phyloP scores from a whole-genome alignment of 108 stramenopile species.

The Skeletonema grethae region DNA sequence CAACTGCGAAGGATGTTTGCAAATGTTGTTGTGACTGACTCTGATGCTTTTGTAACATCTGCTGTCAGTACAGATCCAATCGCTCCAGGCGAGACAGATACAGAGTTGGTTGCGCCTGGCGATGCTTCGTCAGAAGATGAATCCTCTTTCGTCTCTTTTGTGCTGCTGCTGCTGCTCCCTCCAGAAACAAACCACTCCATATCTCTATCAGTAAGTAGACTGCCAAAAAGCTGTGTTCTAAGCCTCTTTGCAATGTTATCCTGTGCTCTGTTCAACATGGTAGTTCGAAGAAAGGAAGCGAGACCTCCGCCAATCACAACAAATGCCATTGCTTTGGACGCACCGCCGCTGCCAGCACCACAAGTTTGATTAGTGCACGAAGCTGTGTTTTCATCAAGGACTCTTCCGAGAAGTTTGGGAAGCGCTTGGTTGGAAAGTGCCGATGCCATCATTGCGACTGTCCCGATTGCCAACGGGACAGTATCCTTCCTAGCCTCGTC shows the following conservation, averaged over 20 bases:
- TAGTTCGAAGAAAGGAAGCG: slow-evolving; percentile 78
- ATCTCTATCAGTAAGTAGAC: slow-evolving; percentile 57
- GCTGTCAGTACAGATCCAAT: slow-evolving; percentile 73
- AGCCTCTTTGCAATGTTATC: slow-evolving; percentile 73
- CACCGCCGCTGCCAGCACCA: slow-evolving; percentile 14
- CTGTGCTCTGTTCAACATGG: slow-evolving; percentile 69
- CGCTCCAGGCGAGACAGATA: slow-evolving; percentile 64
- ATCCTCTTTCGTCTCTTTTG: slow-evolving; percentile 13
- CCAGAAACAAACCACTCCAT: slow-evolving; percentile 82
- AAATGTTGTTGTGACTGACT: slow-evolving; percentile 67
- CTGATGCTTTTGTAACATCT: slow-evolving; percentile 68
- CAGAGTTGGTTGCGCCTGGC: neutral
- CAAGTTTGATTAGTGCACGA: slow-evolving; percentile 35
- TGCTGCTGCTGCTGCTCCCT: slow-evolving; percentile 6
- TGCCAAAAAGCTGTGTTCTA: slow-evolving; percentile 59
- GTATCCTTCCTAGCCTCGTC: slow-evolving; percentile 56
- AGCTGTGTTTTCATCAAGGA: slow-evolving; percentile 66
- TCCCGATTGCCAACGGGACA: slow-evolving; percentile 63
- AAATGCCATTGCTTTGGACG: slow-evolving; percentile 48
- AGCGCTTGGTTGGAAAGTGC: slow-evolving; percentile 73
- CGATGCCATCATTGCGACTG: slow-evolving; percentile 73
- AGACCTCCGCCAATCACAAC: slow-evolving; percentile 80
- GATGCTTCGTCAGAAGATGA: neutral
- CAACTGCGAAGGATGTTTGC: slow-evolving; percentile 74
- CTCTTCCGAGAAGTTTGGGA: slow-evolving; percentile 68